Conservation (phyloP, 2,329 filamentous ascomycete genomes). For the Coniochaeta sp. region DNA sequence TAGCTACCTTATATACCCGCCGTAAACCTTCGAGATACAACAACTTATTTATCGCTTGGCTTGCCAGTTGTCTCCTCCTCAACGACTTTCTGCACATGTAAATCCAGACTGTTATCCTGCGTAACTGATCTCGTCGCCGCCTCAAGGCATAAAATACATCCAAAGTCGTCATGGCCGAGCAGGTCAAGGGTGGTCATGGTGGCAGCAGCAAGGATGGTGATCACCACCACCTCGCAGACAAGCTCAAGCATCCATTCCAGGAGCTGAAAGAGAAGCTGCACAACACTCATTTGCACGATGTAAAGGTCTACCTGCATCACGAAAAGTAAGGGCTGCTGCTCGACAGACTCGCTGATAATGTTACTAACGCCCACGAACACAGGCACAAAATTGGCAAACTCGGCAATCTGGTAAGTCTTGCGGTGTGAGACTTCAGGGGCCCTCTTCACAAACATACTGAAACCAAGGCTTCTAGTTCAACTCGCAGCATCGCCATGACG, state of each 20-base stretch:
- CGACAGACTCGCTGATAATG: background rate
- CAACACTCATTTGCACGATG: slow-evolving; percentile 45
- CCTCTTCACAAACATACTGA: background rate
- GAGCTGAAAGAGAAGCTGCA: slow-evolving; percentile 45
- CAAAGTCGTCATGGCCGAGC: background rate
- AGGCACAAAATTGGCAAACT: slow-evolving; percentile 57
- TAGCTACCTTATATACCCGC: background rate
- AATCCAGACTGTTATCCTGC: background rate
- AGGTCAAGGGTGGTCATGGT: background rate
- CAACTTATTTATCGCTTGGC: background rate
- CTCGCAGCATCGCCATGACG: slow-evolving; percentile 83
- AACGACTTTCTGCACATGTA: background rate
- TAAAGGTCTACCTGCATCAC: slow-evolving; percentile 49
- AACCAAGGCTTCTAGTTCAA: slow-evolving; percentile 52
- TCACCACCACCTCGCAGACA: slow-evolving; percentile 29
- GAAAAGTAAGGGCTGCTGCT: slow-evolving; percentile 40
- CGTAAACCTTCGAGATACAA: background rate
- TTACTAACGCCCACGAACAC: background rate
- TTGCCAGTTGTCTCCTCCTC: background rate
- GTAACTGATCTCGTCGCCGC: background rate
- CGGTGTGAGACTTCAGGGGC: background rate
- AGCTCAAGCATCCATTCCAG: slow-evolving; percentile 40
- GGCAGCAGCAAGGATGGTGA: slow-evolving; percentile 10
- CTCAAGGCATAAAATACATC: background rate
- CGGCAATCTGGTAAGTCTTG: slow-evolving; percentile 46